Conservation (phyloP, 2,329 filamentous ascomycete genomes). For the Daldinia sp. region DNA sequence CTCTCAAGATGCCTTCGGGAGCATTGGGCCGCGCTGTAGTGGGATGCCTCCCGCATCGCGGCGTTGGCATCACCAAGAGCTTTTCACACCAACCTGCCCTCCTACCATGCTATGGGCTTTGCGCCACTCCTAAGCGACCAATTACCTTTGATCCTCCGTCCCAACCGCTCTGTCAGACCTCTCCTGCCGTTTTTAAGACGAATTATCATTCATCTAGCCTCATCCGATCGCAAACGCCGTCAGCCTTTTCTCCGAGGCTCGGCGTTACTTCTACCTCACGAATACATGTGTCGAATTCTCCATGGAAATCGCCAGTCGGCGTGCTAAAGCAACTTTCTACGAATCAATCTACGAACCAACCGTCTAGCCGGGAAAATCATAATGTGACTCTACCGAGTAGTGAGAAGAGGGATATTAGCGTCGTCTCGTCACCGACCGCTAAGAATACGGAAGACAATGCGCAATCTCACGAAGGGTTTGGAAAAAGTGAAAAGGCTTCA, state of each 20-base stretch:
- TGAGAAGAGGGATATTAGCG: conserved; percentile 24
- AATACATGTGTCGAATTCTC: conserved; percentile 13
- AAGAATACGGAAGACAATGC: conserved; percentile 57
- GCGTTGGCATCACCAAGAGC: conserved; percentile 51
- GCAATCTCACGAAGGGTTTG: conserved; percentile 72
- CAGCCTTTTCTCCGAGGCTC: conserved; percentile 37
- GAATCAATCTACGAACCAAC: conserved; percentile 38
- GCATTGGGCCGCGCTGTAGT: conserved; percentile 61
- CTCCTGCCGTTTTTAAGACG: conserved; percentile 14
- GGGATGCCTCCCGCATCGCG: conserved; percentile 58
- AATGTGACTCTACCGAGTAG: conserved; percentile 22
- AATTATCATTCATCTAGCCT: conserved; percentile 14
- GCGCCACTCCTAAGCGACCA: conserved; percentile 21
- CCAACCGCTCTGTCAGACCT: conserved; percentile 17
- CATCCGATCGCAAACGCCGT: conserved; percentile 33
- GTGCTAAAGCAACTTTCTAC: conserved; percentile 42
- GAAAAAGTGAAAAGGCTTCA: conserved; percentile 83
- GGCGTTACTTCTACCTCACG: conserved; percentile 32
- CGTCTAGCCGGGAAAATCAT: conserved; percentile 21
- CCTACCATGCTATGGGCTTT: conserved; percentile 25
- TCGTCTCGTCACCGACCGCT: conserved; percentile 49
- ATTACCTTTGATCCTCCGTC: conserved; percentile 15
- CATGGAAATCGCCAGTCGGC: conserved; percentile 33
- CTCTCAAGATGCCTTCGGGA: conserved; percentile 61
- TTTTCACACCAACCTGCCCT: conserved; percentile 38